These are phyloP conservation scores for Strobilomyces echinocephalus DNA, from an alignment of 768 basidiomycete genomes.

Conservation along the genomic window DNA sequence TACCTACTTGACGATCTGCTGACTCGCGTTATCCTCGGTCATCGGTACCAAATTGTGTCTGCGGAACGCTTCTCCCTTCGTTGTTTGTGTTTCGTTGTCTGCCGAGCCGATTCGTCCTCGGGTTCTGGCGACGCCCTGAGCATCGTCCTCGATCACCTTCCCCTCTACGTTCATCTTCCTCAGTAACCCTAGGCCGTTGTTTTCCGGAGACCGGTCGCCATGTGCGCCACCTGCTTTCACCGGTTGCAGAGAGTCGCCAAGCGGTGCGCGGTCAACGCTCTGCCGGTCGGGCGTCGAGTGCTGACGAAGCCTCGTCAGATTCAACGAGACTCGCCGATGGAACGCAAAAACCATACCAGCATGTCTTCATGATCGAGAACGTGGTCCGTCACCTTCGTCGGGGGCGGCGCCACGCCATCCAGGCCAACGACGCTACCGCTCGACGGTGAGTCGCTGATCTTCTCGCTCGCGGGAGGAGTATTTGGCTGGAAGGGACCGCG, in stretches of 20 bases:
- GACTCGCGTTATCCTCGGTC: too few relatives aligned
- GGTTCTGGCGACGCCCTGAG: too few relatives aligned
- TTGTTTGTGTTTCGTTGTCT: too few relatives aligned
- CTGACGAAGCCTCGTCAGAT: neutral
- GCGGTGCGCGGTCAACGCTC: neutral
- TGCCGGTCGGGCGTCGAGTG: neutral
- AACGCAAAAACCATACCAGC: neutral
- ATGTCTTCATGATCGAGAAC: neutral
- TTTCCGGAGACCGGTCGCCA: neutral
- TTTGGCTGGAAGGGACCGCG: too few relatives aligned
- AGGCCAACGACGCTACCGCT: neutral
- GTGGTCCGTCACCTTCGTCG: neutral
- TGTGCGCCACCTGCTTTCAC: neutral
- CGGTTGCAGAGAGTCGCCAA: neutral
- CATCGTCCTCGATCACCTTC: too few relatives aligned
- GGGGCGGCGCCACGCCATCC: neutral
- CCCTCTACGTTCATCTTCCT: too few relatives aligned
- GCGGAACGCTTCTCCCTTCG: too few relatives aligned
- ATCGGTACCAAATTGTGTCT: too few relatives aligned
- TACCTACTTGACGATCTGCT: too few relatives aligned
- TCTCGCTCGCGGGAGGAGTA: neutral
- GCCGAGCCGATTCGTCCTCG: too few relatives aligned
- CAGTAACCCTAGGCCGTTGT: too few relatives aligned
- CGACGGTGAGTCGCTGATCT: neutral
- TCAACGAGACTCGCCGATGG: neutral